A percentile compares a stretch with the other conserved stretches of the same genome.
These are phyloP conservation scores for Pseudogymnoascus sp. DNA, from an alignment of 2,329 filamentous ascomycete genomes.

Conservation along the genomic window DNA sequence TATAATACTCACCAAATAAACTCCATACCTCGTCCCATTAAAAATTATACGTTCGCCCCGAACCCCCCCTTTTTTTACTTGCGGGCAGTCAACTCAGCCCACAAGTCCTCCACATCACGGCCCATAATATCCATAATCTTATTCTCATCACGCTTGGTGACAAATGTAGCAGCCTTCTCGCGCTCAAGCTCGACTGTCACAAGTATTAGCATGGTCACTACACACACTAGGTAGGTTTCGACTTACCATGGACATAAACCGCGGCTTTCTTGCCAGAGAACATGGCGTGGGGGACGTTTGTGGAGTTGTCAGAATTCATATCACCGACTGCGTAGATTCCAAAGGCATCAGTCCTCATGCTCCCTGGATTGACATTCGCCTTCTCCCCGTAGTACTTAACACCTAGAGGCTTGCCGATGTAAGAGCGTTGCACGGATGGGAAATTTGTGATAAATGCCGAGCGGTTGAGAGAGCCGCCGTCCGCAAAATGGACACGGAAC, in stretches of 20 bases:
- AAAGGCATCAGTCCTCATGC: slow-evolving; percentile 39
- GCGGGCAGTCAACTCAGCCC: background rate
- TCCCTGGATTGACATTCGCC: slow-evolving; percentile 9
- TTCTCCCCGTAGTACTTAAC: slow-evolving; percentile 14
- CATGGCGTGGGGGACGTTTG: slow-evolving; percentile 56
- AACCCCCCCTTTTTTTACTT: background rate
- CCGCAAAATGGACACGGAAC: slow-evolving; percentile 48
- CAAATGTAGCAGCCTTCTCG: slow-evolving; percentile 11
- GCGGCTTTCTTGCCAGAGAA: slow-evolving; percentile 52
- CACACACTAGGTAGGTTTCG: background rate
- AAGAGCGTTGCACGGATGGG: slow-evolving; percentile 41
- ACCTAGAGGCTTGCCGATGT: slow-evolving; percentile 41
- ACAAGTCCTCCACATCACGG: slow-evolving; percentile 15
- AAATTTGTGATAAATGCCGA: slow-evolving; percentile 48
- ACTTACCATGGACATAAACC: slow-evolving; percentile 51
- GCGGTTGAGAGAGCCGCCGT: slow-evolving; percentile 39
- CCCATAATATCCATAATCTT: slow-evolving; percentile 13
- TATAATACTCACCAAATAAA: background rate
- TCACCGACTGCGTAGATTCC: slow-evolving; percentile 51
- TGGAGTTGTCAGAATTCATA: slow-evolving; percentile 49
- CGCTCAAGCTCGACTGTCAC: slow-evolving; percentile 15
- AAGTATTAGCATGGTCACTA: background rate
- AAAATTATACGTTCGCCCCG: background rate
- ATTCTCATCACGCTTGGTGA: slow-evolving; percentile 8
- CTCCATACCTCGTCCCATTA: background rate